phyloP scores from a whole-genome alignment of 2,329 filamentous ascomycete genomes.

The Colletotrichum tropicale region DNA sequence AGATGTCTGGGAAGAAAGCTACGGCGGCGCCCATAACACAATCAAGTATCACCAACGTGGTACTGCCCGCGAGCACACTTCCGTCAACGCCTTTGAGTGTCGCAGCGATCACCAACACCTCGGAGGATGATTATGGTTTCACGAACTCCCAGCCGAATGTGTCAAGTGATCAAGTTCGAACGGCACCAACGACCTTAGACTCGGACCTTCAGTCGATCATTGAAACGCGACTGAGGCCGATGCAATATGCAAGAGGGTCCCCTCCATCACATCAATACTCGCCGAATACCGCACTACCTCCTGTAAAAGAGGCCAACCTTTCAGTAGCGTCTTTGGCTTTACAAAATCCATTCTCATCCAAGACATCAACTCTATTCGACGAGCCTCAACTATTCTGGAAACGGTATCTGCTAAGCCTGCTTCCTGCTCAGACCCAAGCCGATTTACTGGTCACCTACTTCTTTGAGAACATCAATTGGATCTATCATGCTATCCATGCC shows the following conservation, averaged over 20 bases:
- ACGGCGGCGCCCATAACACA: background rate
- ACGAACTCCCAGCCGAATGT: background rate
- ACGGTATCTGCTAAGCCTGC: slow-evolving; percentile 6
- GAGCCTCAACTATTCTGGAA: slow-evolving; percentile 17
- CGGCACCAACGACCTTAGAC: background rate
- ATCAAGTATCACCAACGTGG: background rate
- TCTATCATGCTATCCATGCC: slow-evolving; percentile 27
- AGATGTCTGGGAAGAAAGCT: background rate
- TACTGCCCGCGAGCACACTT: background rate
- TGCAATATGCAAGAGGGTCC: background rate
- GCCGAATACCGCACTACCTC: background rate
- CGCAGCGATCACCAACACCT: background rate
- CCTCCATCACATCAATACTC: background rate
- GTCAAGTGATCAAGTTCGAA: background rate
- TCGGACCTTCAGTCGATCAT: background rate
- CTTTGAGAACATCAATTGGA: slow-evolving; percentile 33
- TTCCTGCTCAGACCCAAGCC: slow-evolving; percentile 23
- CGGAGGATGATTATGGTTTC: background rate
- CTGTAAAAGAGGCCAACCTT: background rate
- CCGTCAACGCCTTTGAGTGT: background rate
- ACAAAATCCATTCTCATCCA: background rate
- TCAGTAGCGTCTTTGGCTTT: background rate
- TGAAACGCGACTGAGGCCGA: background rate
- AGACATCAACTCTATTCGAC: background rate
- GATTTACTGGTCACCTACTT: slow-evolving; percentile 31